Conservation (phyloP, 495 filamentous ascomycete genomes). For the Neurospora africana region DNA sequence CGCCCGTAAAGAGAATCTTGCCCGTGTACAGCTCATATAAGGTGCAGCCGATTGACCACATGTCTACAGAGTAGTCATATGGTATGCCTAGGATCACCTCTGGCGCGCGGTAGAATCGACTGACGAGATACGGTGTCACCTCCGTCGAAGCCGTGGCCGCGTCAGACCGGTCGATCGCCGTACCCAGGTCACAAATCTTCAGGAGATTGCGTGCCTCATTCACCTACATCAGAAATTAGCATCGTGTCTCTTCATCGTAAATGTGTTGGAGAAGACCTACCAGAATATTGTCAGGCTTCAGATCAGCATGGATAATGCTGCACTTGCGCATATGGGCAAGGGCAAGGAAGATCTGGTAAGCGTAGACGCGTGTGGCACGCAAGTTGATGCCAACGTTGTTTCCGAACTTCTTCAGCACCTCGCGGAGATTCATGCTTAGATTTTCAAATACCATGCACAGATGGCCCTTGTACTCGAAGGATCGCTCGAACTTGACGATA, state of each 20-base stretch:
- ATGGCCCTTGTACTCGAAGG: constrained; percentile 91
- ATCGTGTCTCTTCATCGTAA: not conserved
- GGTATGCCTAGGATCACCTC: constrained; percentile 95
- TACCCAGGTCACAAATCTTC: constrained; percentile 93
- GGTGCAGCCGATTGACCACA: constrained; percentile 96
- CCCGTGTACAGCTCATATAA: constrained; percentile 95
- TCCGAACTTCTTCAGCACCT: constrained; percentile 95
- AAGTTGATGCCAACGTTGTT: constrained; percentile 85
- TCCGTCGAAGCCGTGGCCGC: constrained; percentile 55
- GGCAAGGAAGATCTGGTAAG: constrained; percentile 87
- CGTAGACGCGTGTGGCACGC: constrained; percentile 74
- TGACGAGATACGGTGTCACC: constrained; percentile 87
- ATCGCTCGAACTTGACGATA: constrained; percentile 71
- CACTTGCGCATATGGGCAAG: constrained; percentile 77
- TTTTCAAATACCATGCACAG: constrained; percentile 96
- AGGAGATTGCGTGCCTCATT: constrained; percentile 76
- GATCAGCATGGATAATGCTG: constrained; percentile 87
- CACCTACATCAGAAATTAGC: constrained; percentile 35
- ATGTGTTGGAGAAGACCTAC: constrained; percentile 23
- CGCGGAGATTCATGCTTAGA: constrained; percentile 82
- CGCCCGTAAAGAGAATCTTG: constrained; percentile 90
- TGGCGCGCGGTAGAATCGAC: constrained; percentile 91
- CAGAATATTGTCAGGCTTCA: constrained; percentile 96
- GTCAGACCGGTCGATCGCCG: constrained; percentile 79
- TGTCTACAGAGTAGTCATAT: constrained; percentile 88